Conservation (phyloP, 768 basidiomycete species). For the Pleurotus platypus region DNA sequence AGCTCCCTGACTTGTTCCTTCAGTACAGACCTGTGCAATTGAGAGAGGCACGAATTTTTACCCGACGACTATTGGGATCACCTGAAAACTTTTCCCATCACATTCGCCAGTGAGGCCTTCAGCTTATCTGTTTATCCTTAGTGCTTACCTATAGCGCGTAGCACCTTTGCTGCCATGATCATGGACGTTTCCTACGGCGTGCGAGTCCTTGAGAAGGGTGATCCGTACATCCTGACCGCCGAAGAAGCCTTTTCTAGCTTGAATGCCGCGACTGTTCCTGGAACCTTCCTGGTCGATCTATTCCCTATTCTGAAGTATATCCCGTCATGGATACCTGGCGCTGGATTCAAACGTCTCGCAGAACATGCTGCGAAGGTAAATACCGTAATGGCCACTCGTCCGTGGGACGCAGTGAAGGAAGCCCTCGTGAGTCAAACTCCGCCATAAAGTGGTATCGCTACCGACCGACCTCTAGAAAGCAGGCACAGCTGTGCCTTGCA, state of each 20-base stretch:
- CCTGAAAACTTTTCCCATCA: conserved; percentile 20
- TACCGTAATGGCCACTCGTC: conserved; percentile 3
- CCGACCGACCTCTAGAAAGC: background rate
- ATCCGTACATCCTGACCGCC: conserved; percentile 3
- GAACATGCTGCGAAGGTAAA: conserved; percentile 1
- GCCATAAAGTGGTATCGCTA: background rate
- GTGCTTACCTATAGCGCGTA: background rate
- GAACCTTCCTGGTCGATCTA: conserved; percentile 5
- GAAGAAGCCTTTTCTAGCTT: conserved; percentile 5
- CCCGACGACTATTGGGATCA: conserved; percentile 17
- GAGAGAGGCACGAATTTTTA: conserved; percentile 18
- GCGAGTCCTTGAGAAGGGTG: background rate
- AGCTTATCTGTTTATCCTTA: background rate
- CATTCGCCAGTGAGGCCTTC: conserved; percentile 20
- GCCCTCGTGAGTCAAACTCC: background rate
- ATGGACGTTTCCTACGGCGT: conserved; percentile 8
- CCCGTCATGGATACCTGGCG: conserved; percentile 5
- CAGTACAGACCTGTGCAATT: conserved; percentile 17
- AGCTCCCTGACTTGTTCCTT: background rate
- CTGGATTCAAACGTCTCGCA: conserved; percentile 4
- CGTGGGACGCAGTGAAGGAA: conserved; percentile 4
- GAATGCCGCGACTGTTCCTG: conserved; percentile 6
- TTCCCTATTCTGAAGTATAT: conserved; percentile 5
- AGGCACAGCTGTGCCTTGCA: conserved; percentile 2
- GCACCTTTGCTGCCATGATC: conserved; percentile 5